A percentile compares a stretch with the other conserved stretches of the same genome.
Evolutionary conservation across 2,329 filamentous ascomycete species (phyloP).

Genomic region (Colletotrichum gigasporum): DNA sequence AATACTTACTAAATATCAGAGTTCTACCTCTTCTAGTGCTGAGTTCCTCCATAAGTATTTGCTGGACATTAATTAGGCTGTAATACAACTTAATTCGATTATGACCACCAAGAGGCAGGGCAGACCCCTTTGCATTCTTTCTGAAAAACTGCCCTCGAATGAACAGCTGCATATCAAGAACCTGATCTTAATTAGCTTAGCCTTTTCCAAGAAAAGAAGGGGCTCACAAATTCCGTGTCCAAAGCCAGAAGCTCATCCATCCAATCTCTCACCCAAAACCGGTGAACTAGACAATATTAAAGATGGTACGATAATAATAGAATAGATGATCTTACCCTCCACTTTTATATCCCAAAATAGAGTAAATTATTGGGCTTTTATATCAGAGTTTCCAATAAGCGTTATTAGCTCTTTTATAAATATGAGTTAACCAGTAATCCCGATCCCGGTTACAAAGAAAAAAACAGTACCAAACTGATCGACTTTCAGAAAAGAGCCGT

Average conservation of each 20-base stretch:
- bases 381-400: background rate
- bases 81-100: background rate
- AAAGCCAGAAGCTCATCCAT: background rate
- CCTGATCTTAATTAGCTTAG: background rate
- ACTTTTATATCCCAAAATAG: background rate
- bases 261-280: background rate
- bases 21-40: background rate
- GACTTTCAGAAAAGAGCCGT: background rate
- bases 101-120: background rate
- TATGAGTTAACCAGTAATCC: background rate
- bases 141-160: background rate
- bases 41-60: background rate
- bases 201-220: background rate
- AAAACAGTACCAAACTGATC: background rate
- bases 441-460: background rate
- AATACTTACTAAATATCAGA: background rate
- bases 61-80: background rate
- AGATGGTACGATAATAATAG: background rate
- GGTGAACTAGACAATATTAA: background rate
- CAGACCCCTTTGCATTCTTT: background rate
- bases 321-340: background rate
- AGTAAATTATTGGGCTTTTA: background rate
- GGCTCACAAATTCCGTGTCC: background rate
- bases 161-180: background rate
- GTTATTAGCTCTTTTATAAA: background rate